These are phyloP conservation scores for Canavalia gladiata DNA, from an alignment of 306 rosid species.

Conservation along the genomic window DNA sequence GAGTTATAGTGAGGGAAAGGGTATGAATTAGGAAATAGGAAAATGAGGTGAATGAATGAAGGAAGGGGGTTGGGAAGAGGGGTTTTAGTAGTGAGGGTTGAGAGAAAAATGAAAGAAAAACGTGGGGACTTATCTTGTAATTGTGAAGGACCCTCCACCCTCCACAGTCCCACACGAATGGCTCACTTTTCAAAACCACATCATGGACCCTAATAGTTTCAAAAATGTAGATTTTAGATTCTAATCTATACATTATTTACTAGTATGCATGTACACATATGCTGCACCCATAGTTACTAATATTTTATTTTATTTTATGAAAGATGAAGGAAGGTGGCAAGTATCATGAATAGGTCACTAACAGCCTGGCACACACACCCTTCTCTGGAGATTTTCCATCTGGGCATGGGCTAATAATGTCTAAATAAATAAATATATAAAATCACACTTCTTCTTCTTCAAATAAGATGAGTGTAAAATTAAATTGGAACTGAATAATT, in stretches of 20 bases:
- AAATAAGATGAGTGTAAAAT: too few relatives aligned
- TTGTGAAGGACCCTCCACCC: constrained; percentile 43
- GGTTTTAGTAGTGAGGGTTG: constrained; percentile 39
- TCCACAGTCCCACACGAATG: constrained; percentile 60
- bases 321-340: constrained; percentile 42
- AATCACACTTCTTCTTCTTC: too few relatives aligned
- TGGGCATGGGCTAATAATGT: neutral
- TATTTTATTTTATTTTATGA: neutral
- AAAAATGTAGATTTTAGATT: too few relatives aligned
- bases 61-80: neutral
- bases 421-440: too few relatives aligned
- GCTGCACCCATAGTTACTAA: neutral
- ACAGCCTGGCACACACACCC: constrained; percentile 52
- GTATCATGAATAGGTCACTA: constrained; percentile 8
- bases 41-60: neutral
- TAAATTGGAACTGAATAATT: too few relatives aligned
- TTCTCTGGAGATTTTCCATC: constrained; percentile 22
- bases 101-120: constrained; percentile 28
- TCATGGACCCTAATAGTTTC: neutral
- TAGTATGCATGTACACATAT: neutral
- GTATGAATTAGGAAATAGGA: too few relatives aligned
- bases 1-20: too few relatives aligned
- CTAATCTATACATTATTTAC: too few relatives aligned
- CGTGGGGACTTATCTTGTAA: constrained; percentile 52
- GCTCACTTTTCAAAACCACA: constrained; percentile 43